Conservation (phyloP, 768 basidiomycete species). For the Panus rudis region DNA sequence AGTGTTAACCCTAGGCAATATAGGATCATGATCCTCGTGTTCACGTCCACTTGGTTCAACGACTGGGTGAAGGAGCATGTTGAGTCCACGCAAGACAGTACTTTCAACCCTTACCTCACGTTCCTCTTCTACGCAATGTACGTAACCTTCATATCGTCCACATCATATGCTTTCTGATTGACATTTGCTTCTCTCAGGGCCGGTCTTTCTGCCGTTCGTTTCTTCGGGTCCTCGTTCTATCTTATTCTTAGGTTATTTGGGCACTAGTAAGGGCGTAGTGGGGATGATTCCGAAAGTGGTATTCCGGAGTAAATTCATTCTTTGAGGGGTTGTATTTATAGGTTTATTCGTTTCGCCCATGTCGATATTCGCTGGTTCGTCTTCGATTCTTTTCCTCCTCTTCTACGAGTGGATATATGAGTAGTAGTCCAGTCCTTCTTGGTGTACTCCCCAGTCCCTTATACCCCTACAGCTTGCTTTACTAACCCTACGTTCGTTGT, state of each 20-base stretch:
- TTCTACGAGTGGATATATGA: too few species aligned
- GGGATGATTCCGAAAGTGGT: conserved; percentile 8
- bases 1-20: not conserved
- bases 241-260: conserved; percentile 71
- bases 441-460: too few species aligned
- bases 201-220: conserved; percentile 74
- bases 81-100: conserved; percentile 36
- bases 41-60: conserved; percentile 72
- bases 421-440: too few species aligned
- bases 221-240: conserved; percentile 72
- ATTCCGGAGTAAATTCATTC: not conserved
- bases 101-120: conserved; percentile 85
- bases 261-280: conserved; percentile 28
- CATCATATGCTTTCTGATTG: not conserved
- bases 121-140: conserved; percentile 70
- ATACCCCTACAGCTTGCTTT: too few species aligned
- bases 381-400: too few species aligned
- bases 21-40: conserved; percentile 65
- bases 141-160: conserved; percentile 14
- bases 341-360: too few species aligned
- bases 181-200: conserved; percentile 38
- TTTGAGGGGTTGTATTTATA: conserved; percentile 1
- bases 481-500: too few species aligned
- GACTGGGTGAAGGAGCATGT: conserved; percentile 64
- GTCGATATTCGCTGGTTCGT: too few species aligned